Evolutionary conservation across 495 filamentous ascomycete genomes (phyloP), one percentile per base, ranked within the genome.

Genomic region (Pyrenula massariospora): DNA sequence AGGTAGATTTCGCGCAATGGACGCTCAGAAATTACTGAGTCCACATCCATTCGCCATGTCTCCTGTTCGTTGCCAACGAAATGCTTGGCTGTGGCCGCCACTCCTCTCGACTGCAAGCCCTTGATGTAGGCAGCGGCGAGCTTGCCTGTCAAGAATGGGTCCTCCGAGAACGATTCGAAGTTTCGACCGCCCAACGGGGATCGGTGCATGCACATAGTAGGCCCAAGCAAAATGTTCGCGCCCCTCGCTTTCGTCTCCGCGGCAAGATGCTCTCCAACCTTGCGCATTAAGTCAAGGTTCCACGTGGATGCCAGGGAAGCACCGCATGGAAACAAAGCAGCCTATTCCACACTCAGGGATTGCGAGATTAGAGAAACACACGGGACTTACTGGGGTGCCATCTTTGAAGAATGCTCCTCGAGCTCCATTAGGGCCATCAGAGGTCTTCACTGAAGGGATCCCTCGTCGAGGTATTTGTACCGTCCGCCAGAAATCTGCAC

Each of bases 11-110:
- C 88, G 21, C 87, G 79, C 63, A 91, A 63, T 15, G 87, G 83
- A 21, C 88, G 77, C 53, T 85, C 76, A 0, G 84, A 84, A 19
- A 91, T 70, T 52, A 85, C 80, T 49, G 77, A 80, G 65, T 84
- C 73, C 1, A 89, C 83, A 0, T 79, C 81, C 72, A 85, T 79
- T 0, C 88, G 73, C 67, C 82, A 79, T 56, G 86, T 81, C 62
- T 92, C 87, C 63, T 86, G 84, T 62, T 91, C 88, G 65, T 91
- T 92, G 59, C 81, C 84, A n/a, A 87, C 82, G 62, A 88, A 92
- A 64, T 92, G 88, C 74, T 91, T 92, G 52, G 89, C 70, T 0
- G 84, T 87, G 0, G 86, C 84, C 22, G 79, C 81, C 22, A 91
- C 79, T 2, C 85, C 84, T 42, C 80, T 84, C 25, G 76, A 77